Percentiles rank a stretch among this genome's conserved stretches.
These are phyloP conservation scores for Cucurbita pepo DNA, from an alignment of 306 rosid species.

Conservation along the genomic window DNA sequence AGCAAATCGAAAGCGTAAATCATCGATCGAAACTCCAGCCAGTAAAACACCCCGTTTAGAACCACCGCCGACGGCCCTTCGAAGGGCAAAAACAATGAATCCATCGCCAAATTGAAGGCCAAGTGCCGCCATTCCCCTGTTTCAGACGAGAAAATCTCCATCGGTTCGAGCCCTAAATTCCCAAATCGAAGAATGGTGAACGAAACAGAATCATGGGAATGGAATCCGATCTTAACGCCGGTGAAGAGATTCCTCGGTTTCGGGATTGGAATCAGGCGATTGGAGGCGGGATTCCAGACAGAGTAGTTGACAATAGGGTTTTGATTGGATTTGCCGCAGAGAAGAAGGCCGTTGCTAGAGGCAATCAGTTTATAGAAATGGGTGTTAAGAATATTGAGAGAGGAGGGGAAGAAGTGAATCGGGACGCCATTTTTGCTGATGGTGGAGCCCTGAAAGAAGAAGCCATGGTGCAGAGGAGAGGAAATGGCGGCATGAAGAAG, in stretches of 20 bases:
- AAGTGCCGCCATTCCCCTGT: background rate
- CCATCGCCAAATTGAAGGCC: background rate
- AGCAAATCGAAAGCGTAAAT: background rate
- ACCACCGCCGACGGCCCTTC: background rate
- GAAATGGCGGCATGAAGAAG: background rate
- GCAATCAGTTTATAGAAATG: background rate
- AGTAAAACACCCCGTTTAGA: background rate
- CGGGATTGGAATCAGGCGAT: background rate
- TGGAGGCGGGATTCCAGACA: background rate
- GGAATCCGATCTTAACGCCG: background rate
- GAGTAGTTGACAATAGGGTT: background rate
- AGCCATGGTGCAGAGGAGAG: background rate
- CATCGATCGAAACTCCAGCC: background rate
- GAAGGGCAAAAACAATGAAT: background rate
- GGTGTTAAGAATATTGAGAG: background rate
- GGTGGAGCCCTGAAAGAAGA: background rate
- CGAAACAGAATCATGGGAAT: background rate
- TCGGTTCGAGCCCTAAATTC: background rate
- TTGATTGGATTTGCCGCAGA: background rate
- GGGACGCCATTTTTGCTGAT: background rate
- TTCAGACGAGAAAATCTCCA: background rate
- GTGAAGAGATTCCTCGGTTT: background rate
- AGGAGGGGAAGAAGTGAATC: background rate
- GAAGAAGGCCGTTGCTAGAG: background rate
- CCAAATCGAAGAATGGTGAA: background rate